phyloP scores from a whole-genome alignment of 1,284 basidiomycete genomes.

The Cutaneotrichosporon dermatis region DNA sequence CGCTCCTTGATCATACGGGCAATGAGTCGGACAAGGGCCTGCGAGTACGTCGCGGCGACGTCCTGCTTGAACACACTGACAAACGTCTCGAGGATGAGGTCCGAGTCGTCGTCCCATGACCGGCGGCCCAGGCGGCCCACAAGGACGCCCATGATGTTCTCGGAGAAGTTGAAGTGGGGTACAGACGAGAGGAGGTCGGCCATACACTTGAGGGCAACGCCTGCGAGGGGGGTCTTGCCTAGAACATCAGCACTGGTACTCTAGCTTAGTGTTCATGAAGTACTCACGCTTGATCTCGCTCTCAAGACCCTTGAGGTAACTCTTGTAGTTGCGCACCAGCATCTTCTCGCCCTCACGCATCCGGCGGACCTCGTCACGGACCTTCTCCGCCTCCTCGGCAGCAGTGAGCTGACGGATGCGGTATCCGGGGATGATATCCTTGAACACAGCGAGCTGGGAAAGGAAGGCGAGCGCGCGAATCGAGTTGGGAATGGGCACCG shows the following conservation, averaged over 20 bases:
- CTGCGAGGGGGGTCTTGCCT: slow-evolving; percentile 70
- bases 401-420: slow-evolving; percentile 83
- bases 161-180: slow-evolving; percentile 96
- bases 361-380: slow-evolving; percentile 84
- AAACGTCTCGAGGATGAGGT: slow-evolving; percentile 74
- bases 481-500: slow-evolving; percentile 69
- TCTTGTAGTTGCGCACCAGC: slow-evolving; percentile 83
- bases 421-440: slow-evolving; percentile 86
- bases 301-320: slow-evolving; percentile 80
- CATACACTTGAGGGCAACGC: slow-evolving; percentile 74
- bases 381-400: slow-evolving; percentile 85
- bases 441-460: slow-evolving; percentile 89
- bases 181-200: slow-evolving; percentile 76
- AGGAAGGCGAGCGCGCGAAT: slow-evolving; percentile 85
- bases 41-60: slow-evolving; percentile 68
- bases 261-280: background rate
- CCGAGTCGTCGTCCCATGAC: slow-evolving; percentile 82
- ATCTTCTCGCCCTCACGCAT: slow-evolving; percentile 96
- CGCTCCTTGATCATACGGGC: slow-evolving; percentile 97
- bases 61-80: slow-evolving; percentile 77
- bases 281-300: slow-evolving; percentile 73
- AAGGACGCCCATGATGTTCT: slow-evolving; percentile 84
- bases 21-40: slow-evolving; percentile 84
- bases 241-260: slow-evolving; percentile 21
- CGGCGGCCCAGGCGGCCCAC: slow-evolving; percentile 77